These are phyloP conservation scores for Beauveria brongniartii DNA, from an alignment of 2,329 filamentous ascomycete species.

Conservation along the genomic window DNA sequence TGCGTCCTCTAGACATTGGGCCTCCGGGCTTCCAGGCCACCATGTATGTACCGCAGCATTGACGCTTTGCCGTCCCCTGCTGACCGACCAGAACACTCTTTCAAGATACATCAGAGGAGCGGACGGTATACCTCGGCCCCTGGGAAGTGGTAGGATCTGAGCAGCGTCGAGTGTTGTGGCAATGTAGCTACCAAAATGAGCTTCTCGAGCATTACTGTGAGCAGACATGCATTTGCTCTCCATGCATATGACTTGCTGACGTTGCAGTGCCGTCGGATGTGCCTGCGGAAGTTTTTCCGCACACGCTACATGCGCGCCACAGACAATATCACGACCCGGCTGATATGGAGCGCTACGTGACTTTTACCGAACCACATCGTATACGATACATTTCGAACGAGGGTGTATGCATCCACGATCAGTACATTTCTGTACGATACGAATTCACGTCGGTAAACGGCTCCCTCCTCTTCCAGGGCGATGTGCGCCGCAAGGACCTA, in stretches of 20 bases:
- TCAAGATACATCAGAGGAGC: slow-evolving; percentile 39
- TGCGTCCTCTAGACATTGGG: slow-evolving; percentile 41
- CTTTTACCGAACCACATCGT: slow-evolving; percentile 39
- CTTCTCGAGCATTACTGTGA: slow-evolving; percentile 43
- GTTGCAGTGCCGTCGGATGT: slow-evolving; percentile 36
- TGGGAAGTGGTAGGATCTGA: slow-evolving; percentile 42
- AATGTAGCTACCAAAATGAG: slow-evolving; percentile 44
- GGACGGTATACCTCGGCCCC: slow-evolving; percentile 43
- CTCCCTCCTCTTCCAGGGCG: slow-evolving; percentile 41
- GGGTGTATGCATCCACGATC: slow-evolving; percentile 39
- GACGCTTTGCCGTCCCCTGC: background rate
- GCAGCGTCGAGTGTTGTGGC: slow-evolving; percentile 42
- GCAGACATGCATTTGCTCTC: slow-evolving; percentile 14
- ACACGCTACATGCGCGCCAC: slow-evolving; percentile 42
- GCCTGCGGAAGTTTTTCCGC: slow-evolving; percentile 37
- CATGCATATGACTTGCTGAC: slow-evolving; percentile 9
- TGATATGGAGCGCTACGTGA: slow-evolving; percentile 41
- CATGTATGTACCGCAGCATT: slow-evolving; percentile 31
- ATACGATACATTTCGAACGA: slow-evolving; percentile 40
- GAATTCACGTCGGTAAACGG: slow-evolving; percentile 41
- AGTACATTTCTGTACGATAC: slow-evolving; percentile 39
- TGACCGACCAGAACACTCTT: slow-evolving; percentile 35
- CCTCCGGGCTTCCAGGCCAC: slow-evolving; percentile 47
- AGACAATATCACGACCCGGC: slow-evolving; percentile 41
- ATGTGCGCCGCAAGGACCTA: slow-evolving; percentile 38